Evolutionary conservation across 2,329 filamentous ascomycete genomes (phyloP).

Genomic region (Neopestalotiopsis rosae): DNA sequence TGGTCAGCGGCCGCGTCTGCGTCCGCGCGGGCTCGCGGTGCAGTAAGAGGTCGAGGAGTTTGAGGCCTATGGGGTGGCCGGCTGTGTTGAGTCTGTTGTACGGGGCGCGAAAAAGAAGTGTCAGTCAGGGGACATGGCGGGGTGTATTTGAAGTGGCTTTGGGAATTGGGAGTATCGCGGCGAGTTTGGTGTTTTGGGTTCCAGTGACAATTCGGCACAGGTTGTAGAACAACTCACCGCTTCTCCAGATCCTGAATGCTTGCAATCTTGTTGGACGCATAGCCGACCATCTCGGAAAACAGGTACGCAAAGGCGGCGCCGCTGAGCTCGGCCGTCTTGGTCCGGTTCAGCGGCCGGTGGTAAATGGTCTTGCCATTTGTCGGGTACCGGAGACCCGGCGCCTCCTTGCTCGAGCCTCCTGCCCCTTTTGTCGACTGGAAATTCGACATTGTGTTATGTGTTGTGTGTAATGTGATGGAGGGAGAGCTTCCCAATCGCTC

Average conservation of each 20-base stretch:
- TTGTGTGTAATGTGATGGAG: not conserved
- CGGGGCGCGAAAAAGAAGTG: not conserved
- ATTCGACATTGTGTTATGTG: constrained; percentile 50
- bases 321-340: constrained; percentile 86
- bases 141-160: constrained; percentile 7
- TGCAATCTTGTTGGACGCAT: constrained; percentile 88
- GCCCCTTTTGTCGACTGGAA: constrained; percentile 50
- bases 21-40: constrained; percentile 77
- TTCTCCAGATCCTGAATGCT: constrained; percentile 94
- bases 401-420: constrained; percentile 51
- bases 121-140: not conserved
- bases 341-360: constrained; percentile 90
- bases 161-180: not conserved
- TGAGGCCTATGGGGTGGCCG: constrained; percentile 92
- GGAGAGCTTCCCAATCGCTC: not conserved
- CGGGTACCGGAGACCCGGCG: constrained; percentile 78
- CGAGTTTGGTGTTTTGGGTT: not conserved
- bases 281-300: constrained; percentile 95
- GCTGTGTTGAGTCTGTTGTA: constrained; percentile 84
- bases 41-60: constrained; percentile 92
- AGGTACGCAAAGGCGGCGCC: constrained; percentile 94
- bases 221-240: constrained; percentile 58
- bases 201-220: not conserved
- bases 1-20: constrained; percentile 80
- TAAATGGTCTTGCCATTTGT: constrained; percentile 98